These are phyloP conservation scores for Haberlea rhodopensis DNA, from an alignment of 257 asterid species.

Conservation along the genomic window DNA sequence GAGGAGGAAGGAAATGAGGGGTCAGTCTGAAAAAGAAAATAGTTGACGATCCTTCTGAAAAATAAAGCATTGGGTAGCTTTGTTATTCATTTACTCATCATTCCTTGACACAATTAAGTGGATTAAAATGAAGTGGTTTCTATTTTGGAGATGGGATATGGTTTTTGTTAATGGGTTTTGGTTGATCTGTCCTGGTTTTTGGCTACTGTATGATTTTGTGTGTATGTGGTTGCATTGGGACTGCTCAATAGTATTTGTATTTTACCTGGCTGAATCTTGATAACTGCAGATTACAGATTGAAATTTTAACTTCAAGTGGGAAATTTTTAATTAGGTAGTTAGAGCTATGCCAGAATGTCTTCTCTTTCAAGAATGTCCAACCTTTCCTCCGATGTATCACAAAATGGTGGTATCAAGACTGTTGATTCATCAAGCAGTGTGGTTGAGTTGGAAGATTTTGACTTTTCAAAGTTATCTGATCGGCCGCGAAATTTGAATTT, in stretches of 20 bases:
- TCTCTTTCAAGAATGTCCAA: constrained; percentile 9
- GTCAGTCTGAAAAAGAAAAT: too few species aligned
- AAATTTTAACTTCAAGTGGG: background rate
- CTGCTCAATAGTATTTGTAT: background rate
- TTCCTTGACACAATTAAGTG: too few species aligned
- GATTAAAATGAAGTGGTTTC: background rate
- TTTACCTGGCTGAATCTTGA: constrained; percentile 9
- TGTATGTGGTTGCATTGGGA: background rate
- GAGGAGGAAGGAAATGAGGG: background rate
- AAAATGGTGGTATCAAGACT: constrained; percentile 39
- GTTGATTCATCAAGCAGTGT: constrained; percentile 37
- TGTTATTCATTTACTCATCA: background rate
- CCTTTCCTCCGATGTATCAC: constrained; percentile 24
- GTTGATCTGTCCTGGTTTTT: background rate
- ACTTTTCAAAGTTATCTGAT: constrained; percentile 45
- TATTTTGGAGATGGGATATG: background rate
- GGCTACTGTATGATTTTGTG: background rate
- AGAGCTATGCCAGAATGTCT: constrained; percentile 42
- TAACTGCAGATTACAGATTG: constrained; percentile 23
- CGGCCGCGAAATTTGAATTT: constrained; percentile 44
- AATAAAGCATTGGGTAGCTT: too few species aligned
- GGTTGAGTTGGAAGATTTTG: constrained; percentile 48
- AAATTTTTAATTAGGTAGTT: background rate
- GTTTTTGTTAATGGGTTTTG: background rate
- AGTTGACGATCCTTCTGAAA: too few species aligned